Evolutionary conservation across 1,284 basidiomycete species (phyloP).

Genomic region (Flammula alnicola): DNA sequence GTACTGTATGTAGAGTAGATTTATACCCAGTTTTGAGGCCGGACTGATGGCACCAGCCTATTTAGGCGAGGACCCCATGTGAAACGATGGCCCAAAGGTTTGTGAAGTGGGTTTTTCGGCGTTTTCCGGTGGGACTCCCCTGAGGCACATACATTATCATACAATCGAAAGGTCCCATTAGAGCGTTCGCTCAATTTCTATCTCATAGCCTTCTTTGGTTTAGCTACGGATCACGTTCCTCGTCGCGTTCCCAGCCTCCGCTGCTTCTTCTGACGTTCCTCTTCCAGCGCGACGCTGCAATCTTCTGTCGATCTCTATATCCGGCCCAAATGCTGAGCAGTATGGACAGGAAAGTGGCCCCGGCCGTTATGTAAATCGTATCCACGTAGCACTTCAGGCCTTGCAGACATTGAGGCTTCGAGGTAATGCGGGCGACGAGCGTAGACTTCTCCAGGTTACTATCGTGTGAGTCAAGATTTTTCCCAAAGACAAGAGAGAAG

Average conservation of each 20-base stretch:
- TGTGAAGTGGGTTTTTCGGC: too few relatives aligned
- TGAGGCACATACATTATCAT: too few relatives aligned
- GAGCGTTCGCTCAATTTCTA: too few relatives aligned
- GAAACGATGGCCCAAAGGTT: too few relatives aligned
- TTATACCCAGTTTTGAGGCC: too few relatives aligned
- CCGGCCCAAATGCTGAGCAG: constrained; percentile 52
- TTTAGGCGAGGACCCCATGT: too few relatives aligned
- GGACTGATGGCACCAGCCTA: too few relatives aligned
- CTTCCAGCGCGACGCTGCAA: constrained; percentile 15
- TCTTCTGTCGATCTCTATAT: constrained; percentile 48
- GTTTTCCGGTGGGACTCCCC: too few relatives aligned
- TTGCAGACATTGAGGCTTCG: constrained; percentile 46
- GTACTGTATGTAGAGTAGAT: too few relatives aligned
- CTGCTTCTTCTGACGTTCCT: constrained; percentile 2
- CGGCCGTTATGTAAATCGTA: constrained; percentile 53
- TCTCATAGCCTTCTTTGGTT: neutral
- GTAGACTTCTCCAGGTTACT: constrained; percentile 7
- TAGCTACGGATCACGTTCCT: neutral
- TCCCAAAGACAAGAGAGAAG: constrained; percentile 85
- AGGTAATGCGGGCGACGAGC: neutral
- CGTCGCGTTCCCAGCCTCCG: constrained; percentile 3
- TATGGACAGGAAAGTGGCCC: constrained; percentile 51
- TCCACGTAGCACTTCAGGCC: constrained; percentile 58
- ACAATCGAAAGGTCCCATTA: too few relatives aligned
- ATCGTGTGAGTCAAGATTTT: constrained; percentile 76